Conservation (phyloP, 2,329 filamentous ascomycete species). For the Parasarocladium wereldwijsianum region DNA sequence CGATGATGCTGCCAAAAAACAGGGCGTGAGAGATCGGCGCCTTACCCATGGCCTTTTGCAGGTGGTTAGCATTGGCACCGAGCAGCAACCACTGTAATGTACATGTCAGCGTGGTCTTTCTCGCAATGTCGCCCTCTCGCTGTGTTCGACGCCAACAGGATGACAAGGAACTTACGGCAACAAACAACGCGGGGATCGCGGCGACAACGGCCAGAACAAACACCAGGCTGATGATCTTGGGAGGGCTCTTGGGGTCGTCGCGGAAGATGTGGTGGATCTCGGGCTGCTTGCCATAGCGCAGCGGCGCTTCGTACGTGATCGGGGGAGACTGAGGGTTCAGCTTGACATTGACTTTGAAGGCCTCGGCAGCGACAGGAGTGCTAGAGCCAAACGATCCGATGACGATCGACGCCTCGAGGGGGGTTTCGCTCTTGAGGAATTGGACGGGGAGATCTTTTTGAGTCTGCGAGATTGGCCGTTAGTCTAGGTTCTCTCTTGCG, state of each 20-base stretch:
- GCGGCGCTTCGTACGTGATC: conserved; percentile 46
- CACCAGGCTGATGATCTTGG: conserved; percentile 61
- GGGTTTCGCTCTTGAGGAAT: conserved; percentile 51
- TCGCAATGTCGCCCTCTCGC: no score
- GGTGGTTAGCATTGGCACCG: conserved; percentile 70
- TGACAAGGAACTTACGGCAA: conserved; percentile 38
- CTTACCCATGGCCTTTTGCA: conserved; percentile 56
- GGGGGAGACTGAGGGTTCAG: conserved; percentile 46
- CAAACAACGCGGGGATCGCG: conserved; percentile 59
- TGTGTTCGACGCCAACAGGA: not conserved
- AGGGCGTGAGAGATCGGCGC: conserved; percentile 69
- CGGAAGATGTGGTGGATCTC: conserved; percentile 91
- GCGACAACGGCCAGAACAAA: conserved; percentile 63
- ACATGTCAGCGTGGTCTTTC: conserved; percentile 5
- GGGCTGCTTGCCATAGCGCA: conserved; percentile 70
- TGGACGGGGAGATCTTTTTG: conserved; percentile 82
- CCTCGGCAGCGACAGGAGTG: conserved; percentile 48
- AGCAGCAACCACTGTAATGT: conserved; percentile 60
- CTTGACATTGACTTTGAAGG: conserved; percentile 59
- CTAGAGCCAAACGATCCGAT: conserved; percentile 76
- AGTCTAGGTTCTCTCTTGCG: no score
- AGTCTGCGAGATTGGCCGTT: conserved; percentile 38
- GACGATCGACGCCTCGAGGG: conserved; percentile 67
- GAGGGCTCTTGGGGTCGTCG: conserved; percentile 63
- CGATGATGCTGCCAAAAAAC: conserved; percentile 77